Evolutionary conservation across 345 rosid species (phyloP), one percentile per base, ranked within the genome.

Genomic region (Eucalyptus shirleyi): DNA sequence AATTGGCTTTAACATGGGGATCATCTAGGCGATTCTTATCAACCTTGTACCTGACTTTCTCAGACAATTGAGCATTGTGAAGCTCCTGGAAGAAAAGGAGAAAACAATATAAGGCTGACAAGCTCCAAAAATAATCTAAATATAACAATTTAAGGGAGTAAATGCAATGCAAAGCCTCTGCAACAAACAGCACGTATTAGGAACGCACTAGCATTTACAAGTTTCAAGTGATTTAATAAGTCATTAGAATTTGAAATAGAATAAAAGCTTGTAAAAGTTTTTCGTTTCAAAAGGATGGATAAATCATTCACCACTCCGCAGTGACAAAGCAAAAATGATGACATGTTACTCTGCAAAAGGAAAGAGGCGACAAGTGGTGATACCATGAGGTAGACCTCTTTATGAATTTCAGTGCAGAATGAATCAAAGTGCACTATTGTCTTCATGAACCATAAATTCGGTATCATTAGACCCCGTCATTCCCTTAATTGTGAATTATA

Each of bases 1-100:
- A 95, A 93, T 97, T 96, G 88, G 99, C 95, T 93, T 98, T 98
- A 87, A 96, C 94, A 92, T 97, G 99, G 87, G 99, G 99, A 95
- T 97, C 99, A 93, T 98, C 99, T 10, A 98, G 94, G 82, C 92
- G 95, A 91, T 93, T 95, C 91, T 93, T 93, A 90, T 98, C 99
- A 92, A 98, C 97, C 53, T 86, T 91, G 88, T 93, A 95, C 81
- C 95, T 93, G 69, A 97, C 99, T 93, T 93, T 94, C 92, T 93
- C 93, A 67, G 97, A 95, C 90, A 98, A 90, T 49, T 92, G 95
- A 93, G 95, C 96, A 91, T 98, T 98, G 90, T 94, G 93, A 87
- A 94, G 94, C 94, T 98, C 99, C 99, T 98, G 92, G 23, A 86
- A 89, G 42, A 89, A 87, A 89, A 40, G 90, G 81, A 89, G 18